Percentiles rank a stretch among this genome's conserved stretches.
These are phyloP conservation scores for Aspergillus tanneri DNA, from an alignment of 2,329 filamentous ascomycete species.

Conservation along the genomic window DNA sequence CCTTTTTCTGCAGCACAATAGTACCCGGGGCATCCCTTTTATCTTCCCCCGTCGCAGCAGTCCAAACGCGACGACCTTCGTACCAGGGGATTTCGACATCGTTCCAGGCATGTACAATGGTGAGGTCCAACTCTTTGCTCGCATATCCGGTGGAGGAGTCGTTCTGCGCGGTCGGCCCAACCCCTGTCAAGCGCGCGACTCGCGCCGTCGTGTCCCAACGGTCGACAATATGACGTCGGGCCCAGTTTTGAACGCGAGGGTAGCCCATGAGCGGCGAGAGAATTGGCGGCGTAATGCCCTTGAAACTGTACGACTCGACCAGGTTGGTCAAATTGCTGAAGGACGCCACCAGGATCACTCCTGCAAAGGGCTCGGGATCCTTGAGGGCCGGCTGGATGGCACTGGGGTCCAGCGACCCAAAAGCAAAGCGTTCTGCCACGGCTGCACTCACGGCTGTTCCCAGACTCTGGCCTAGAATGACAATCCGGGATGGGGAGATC, in stretches of 20 bases:
- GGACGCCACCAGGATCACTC: conserved; percentile 73
- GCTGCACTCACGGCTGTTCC: conserved; percentile 81
- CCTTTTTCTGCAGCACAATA: conserved; percentile 30
- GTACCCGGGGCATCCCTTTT: conserved; percentile 27
- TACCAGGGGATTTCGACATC: conserved; percentile 78
- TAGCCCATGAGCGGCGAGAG: conserved; percentile 71
- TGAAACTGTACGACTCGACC: conserved; percentile 73
- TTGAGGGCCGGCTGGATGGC: conserved; percentile 44
- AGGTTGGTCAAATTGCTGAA: conserved; percentile 75
- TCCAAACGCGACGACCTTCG: conserved; percentile 44
- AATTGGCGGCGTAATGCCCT: conserved; percentile 70
- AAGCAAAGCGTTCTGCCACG: conserved; percentile 69
- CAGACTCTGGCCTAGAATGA: conserved; percentile 81
- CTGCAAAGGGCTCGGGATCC: conserved; percentile 65
- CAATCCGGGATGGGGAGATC: conserved; percentile 69
- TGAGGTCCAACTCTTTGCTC: conserved; percentile 59
- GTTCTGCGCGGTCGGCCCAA: conserved; percentile 31
- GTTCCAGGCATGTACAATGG: conserved; percentile 75
- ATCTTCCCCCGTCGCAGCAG: conserved; percentile 34
- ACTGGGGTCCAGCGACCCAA: conserved; percentile 34
- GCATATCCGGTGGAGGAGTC: conserved; percentile 55
- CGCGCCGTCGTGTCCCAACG: conserved; percentile 73
- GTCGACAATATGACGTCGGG: conserved; percentile 69
- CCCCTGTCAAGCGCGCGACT: conserved; percentile 49
- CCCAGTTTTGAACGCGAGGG: conserved; percentile 61